Evolutionary conservation across 345 rosid genomes (phyloP).

Genomic region (Arabis hirsuta): DNA sequence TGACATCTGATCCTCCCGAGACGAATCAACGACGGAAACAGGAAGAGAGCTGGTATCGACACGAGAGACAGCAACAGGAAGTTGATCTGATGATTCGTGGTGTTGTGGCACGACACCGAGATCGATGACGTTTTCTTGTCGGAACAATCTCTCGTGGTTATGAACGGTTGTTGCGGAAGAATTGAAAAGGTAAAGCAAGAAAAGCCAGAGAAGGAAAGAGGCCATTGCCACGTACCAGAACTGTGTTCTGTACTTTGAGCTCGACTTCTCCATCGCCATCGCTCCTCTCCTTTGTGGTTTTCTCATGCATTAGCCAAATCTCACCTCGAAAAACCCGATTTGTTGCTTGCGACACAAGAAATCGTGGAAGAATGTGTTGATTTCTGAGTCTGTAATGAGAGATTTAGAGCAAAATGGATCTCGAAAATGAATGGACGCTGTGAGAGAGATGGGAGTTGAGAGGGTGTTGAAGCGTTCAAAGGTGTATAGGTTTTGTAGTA

Average conservation of each 20-base stretch:
- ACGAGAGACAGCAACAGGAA: constrained; percentile 20
- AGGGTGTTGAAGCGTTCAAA: constrained; percentile 46
- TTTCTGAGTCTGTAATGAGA: not conserved
- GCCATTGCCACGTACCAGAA: constrained; percentile 58
- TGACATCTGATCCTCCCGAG: constrained; percentile 22
- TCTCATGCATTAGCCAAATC: constrained; percentile 40
- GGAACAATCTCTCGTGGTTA: constrained; percentile 40
- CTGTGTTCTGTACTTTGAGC: constrained; percentile 47
- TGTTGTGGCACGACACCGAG: constrained; percentile 18
- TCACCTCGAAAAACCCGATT: not conserved
- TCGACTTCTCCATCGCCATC: constrained; percentile 47
- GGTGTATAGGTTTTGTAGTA: constrained; percentile 33
- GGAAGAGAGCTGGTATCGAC: constrained; percentile 32
- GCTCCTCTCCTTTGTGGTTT: constrained; percentile 42
- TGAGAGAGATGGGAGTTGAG: constrained; percentile 28
- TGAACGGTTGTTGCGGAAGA: constrained; percentile 45
- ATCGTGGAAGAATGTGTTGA: constrained; percentile 5
- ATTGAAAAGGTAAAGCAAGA: constrained; percentile 51
- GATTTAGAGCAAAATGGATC: constrained; percentile 29
- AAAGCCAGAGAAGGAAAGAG: constrained; percentile 53
- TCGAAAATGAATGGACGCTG: constrained; percentile 28
- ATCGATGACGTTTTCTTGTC: constrained; percentile 30
- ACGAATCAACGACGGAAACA: not conserved
- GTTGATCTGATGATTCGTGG: constrained; percentile 34
- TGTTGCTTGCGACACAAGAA: constrained; percentile 21